phyloP scores from a whole-genome alignment of 441 rosid genomes.

The Populus trichocarpa region DNA sequence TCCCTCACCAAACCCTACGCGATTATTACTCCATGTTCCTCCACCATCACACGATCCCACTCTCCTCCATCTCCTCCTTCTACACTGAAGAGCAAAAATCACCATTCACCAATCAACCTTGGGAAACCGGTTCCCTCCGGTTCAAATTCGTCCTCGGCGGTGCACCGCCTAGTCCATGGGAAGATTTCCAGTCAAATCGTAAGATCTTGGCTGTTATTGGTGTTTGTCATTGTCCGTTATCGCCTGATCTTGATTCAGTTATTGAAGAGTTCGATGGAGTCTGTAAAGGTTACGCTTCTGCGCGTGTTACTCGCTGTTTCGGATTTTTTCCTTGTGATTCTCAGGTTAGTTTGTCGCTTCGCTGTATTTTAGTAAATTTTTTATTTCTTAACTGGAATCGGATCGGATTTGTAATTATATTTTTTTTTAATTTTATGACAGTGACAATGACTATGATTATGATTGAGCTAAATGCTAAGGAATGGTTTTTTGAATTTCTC shows the following conservation, averaged over 20 bases:
- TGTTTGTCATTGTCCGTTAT: slow-evolving; percentile 83
- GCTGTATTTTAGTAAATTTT: background rate
- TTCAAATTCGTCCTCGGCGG: slow-evolving; percentile 91
- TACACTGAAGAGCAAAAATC: slow-evolving; percentile 97
- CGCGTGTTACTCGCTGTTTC: slow-evolving; percentile 83
- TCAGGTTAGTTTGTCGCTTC: slow-evolving; percentile 39
- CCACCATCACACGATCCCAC: too few species aligned
- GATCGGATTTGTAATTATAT: too few species aligned
- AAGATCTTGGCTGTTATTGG: slow-evolving; percentile 91
- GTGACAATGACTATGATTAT: too few species aligned
- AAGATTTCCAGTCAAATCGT: slow-evolving; percentile 31
- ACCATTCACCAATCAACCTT: slow-evolving; percentile 86
- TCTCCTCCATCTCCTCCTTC: slow-evolving; percentile 74
- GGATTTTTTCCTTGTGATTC: slow-evolving; percentile 85
- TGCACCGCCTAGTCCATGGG: slow-evolving; percentile 21
- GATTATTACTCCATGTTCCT: too few species aligned
- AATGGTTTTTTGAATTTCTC: background rate
- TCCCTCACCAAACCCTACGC: too few species aligned
- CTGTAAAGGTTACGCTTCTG: slow-evolving; percentile 60
- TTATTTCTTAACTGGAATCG: background rate
- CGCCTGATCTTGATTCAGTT: slow-evolving; percentile 76
- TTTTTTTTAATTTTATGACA: background rate
- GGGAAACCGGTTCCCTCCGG: slow-evolving; percentile 88
- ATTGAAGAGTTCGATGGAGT: slow-evolving; percentile 52
- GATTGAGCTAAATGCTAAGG: background rate